Percentiles rank a stretch among this genome's conserved stretches.
Evolutionary conservation across 768 basidiomycete genomes (phyloP).

Genomic region (Lactarius pseudohatsudake): DNA sequence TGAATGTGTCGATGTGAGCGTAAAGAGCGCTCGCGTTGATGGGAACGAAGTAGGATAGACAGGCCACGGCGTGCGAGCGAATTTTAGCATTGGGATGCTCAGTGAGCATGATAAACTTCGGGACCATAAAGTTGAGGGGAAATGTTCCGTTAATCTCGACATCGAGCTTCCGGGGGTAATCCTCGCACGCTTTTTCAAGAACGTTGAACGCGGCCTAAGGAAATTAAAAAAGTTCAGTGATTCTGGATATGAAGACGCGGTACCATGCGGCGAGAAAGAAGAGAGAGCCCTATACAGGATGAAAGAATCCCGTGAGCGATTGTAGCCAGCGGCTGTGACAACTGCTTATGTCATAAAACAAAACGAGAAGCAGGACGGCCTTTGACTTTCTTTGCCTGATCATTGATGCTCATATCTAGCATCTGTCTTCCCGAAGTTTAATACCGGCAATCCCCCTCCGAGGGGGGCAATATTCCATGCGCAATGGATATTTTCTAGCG

Average conservation of each 20-base stretch:
- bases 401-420: neutral
- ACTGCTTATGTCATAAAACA: slow-evolving; percentile 1
- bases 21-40: slow-evolving; percentile 84
- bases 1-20: slow-evolving; percentile 90
- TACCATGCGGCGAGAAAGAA: neutral
- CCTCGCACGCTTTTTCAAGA: slow-evolving; percentile 94
- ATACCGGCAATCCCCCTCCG: neutral
- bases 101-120: slow-evolving; percentile 87
- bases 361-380: slow-evolving; percentile 7
- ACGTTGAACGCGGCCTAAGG: slow-evolving; percentile 87
- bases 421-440: slow-evolving; percentile 1
- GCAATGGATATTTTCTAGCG: neutral
- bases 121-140: slow-evolving; percentile 94
- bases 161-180: slow-evolving; percentile 93
- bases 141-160: slow-evolving; percentile 91
- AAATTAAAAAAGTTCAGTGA: slow-evolving; percentile 21
- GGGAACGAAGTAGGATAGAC: slow-evolving; percentile 90
- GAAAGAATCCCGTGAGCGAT: neutral
- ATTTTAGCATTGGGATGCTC: slow-evolving; percentile 87
- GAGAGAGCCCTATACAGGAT: neutral
- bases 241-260: neutral
- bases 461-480: neutral
- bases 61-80: slow-evolving; percentile 91
- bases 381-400: neutral
- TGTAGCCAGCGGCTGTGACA: neutral